Percentiles rank a stretch among this genome's conserved stretches.
Evolutionary conservation across 768 basidiomycete genomes (phyloP).

Genomic region (Tulasnella sp.): DNA sequence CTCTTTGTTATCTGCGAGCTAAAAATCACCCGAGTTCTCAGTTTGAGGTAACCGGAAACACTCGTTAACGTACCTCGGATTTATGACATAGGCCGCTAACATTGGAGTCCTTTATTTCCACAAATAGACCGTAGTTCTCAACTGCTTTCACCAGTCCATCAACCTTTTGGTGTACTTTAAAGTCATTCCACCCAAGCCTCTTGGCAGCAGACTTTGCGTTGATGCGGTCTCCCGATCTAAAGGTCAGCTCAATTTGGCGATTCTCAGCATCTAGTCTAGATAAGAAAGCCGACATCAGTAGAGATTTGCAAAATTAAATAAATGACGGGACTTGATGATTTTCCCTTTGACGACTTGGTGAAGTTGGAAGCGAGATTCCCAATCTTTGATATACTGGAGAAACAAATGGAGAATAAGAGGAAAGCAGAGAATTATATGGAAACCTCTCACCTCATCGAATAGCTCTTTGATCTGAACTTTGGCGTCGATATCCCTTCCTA

Average conservation of each 20-base stretch:
- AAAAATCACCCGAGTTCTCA: background rate
- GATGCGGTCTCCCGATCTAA: slow-evolving; percentile 52
- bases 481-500: slow-evolving; percentile 75
- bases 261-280: slow-evolving; percentile 52
- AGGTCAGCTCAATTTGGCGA: slow-evolving; percentile 82
- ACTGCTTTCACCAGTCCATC: slow-evolving; percentile 65
- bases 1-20: slow-evolving; percentile 82
- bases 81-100: slow-evolving; percentile 89
- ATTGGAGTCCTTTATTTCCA: slow-evolving; percentile 74
- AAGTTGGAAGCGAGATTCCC: slow-evolving; percentile 67
- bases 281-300: background rate
- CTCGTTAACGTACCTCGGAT: slow-evolving; percentile 48
- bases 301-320: no score
- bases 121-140: slow-evolving; percentile 85
- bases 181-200: slow-evolving; percentile 28
- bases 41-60: background rate
- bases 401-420: slow-evolving; percentile 19
- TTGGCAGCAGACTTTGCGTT: slow-evolving; percentile 19
- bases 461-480: slow-evolving; percentile 88
- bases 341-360: slow-evolving; percentile 82
- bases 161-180: slow-evolving; percentile 69
- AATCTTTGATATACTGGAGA: slow-evolving; percentile 81
- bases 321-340: slow-evolving; percentile 62
- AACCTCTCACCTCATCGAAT: slow-evolving; percentile 57
- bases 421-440: background rate